Evolutionary conservation across 2,329 filamentous ascomycete species (phyloP).

Genomic region (Penicillium psychrosexuale): DNA sequence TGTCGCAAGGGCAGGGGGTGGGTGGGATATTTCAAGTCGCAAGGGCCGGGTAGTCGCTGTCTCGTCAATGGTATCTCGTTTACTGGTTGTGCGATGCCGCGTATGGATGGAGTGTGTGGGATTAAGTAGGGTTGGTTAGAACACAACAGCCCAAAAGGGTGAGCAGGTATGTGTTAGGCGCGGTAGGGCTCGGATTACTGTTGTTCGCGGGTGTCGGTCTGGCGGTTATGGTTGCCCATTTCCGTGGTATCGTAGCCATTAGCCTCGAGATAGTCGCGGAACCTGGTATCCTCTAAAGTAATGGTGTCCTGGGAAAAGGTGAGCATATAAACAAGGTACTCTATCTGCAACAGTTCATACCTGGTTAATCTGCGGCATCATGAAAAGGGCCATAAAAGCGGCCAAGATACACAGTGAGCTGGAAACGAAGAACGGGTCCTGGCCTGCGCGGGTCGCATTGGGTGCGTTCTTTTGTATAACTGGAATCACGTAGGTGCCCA

Average conservation of each 20-base stretch:
- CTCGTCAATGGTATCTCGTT: background rate
- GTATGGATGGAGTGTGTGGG: background rate
- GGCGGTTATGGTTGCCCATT: conserved; percentile 44
- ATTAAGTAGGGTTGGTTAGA: background rate
- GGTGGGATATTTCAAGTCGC: conserved; percentile 9
- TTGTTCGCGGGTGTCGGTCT: conserved; percentile 1
- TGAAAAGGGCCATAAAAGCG: conserved; percentile 63
- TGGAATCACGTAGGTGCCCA: conserved; percentile 79
- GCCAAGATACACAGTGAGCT: conserved; percentile 73
- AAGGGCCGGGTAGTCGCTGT: conserved; percentile 9
- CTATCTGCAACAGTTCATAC: conserved; percentile 22
- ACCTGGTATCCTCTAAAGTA: conserved; percentile 69
- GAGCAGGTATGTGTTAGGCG: background rate
- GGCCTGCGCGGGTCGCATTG: conserved; percentile 58
- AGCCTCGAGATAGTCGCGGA: conserved; percentile 67
- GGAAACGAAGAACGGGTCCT: conserved; percentile 89
- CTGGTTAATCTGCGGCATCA: conserved; percentile 69
- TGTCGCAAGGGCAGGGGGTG: conserved; percentile 2
- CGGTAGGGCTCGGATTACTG: background rate
- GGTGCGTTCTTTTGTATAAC: conserved; percentile 61
- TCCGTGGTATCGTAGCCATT: conserved; percentile 72
- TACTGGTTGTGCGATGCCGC: conserved; percentile 9
- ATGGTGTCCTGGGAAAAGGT: conserved; percentile 70
- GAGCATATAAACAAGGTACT: background rate
- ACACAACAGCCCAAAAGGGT: background rate